Conservation (phyloP, 352 stramenopile species). For the Pythium folliculosum region DNA sequence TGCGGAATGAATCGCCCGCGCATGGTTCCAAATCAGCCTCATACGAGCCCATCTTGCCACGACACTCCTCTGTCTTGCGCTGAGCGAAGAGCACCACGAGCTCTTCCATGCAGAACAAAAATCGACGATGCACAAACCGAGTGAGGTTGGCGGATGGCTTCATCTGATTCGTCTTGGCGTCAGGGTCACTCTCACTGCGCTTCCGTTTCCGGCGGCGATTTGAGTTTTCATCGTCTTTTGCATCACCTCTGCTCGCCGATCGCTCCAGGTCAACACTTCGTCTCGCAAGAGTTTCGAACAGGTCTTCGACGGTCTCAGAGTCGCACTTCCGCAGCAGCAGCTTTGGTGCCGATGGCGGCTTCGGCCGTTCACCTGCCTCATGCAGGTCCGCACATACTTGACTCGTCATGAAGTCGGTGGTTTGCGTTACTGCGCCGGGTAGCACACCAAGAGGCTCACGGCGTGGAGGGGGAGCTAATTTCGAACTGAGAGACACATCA, state of each 20-base stretch:
- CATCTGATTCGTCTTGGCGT: not conserved
- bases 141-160: constrained; percentile 41
- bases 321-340: constrained; percentile 57
- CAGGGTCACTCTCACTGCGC: constrained; percentile 15
- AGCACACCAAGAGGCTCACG: constrained; percentile 53
- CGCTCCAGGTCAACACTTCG: constrained; percentile 21
- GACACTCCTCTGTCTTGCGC: constrained; percentile 64
- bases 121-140: constrained; percentile 72
- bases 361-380: constrained; percentile 45
- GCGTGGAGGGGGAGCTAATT: constrained; percentile 34
- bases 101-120: constrained; percentile 79
- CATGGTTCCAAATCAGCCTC: constrained; percentile 63
- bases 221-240: not conserved
- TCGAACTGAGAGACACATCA: not conserved
- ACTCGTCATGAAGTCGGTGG: constrained; percentile 67
- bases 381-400: constrained; percentile 60
- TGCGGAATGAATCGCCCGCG: constrained; percentile 44
- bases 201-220: constrained; percentile 27
- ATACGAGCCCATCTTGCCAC: constrained; percentile 44
- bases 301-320: constrained; percentile 49
- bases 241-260: not conserved
- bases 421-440: constrained; percentile 40
- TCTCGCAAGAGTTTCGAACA: constrained; percentile 58
- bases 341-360: constrained; percentile 26
- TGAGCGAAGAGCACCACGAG: constrained; percentile 77